phyloP scores from a whole-genome alignment of 1,284 basidiomycete species.

The Irpex sp. region DNA sequence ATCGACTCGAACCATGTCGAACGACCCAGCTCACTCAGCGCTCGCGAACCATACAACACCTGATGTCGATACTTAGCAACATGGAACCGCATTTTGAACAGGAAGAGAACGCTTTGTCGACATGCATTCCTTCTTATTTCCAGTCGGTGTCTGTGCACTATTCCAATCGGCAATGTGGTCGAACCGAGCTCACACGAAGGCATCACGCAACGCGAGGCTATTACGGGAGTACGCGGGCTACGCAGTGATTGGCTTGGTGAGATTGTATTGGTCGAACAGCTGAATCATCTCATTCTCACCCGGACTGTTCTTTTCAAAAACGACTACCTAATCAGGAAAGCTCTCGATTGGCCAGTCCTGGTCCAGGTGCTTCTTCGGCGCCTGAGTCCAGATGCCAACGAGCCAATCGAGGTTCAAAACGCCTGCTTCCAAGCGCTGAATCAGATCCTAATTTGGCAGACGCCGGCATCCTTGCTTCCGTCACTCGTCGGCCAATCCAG shows the following conservation, averaged over 20 bases:
- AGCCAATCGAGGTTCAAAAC: not conserved
- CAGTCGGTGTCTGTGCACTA: not conserved
- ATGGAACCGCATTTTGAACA: not conserved
- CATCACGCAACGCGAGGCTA: not conserved
- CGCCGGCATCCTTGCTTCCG: not conserved
- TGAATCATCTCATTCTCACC: not conserved
- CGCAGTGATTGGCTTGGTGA: not conserved
- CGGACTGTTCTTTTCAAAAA: not conserved
- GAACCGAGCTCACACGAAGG: not conserved
- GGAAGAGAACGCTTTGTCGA: not conserved
- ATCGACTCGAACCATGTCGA: no score
- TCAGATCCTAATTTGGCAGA: not conserved
- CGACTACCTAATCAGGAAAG: not conserved
- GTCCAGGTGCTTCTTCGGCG: not conserved
- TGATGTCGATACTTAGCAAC: no score
- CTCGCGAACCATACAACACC: no score
- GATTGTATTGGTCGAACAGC: not conserved
- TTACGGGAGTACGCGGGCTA: not conserved
- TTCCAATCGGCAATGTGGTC: not conserved
- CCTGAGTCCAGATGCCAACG: not conserved
- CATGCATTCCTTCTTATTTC: not conserved
- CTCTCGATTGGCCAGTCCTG: not conserved
- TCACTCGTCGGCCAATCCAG: not conserved
- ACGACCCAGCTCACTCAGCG: no score
- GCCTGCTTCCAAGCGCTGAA: not conserved